A percentile compares a stretch with the other conserved stretches of the same genome.
These are phyloP conservation scores for Pestalotiopsis sp. DNA, from an alignment of 2,329 filamentous ascomycete species.

Conservation along the genomic window DNA sequence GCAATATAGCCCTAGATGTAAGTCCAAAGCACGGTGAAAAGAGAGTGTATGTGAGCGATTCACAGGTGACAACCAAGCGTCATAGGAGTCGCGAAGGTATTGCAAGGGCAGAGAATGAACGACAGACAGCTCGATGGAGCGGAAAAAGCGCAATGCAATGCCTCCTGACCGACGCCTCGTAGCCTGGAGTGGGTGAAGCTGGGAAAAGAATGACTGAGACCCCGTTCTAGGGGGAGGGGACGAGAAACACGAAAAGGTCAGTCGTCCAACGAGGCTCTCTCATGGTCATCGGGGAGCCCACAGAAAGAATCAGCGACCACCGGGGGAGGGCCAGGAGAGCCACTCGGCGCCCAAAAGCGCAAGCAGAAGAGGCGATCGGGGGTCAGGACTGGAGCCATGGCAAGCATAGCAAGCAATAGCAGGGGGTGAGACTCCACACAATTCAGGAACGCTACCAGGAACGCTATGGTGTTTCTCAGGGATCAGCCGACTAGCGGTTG, in stretches of 20 bases:
- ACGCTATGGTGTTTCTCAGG: not conserved
- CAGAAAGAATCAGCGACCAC: not conserved
- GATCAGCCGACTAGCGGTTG: not conserved
- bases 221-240: not conserved
- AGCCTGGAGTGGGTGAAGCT: not conserved
- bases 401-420: not conserved
- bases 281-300: not conserved
- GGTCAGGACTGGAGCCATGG: not conserved
- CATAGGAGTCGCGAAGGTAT: not conserved
- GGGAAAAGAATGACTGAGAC: not conserved
- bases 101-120: not conserved
- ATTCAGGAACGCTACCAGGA: not conserved
- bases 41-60: not conserved
- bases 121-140: not conserved
- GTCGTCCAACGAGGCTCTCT: not conserved
- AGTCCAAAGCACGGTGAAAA: not conserved
- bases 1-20: not conserved
- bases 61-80: not conserved
- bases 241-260: not conserved
- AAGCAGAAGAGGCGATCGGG: not conserved
- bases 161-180: not conserved
- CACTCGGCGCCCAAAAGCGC: not conserved
- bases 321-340: not conserved
- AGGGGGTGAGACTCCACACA: slow-evolving; percentile 1
- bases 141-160: not conserved